Evolutionary conservation across 345 rosid genomes (phyloP).

Genomic region (Eucalyptus lansdowneana): DNA sequence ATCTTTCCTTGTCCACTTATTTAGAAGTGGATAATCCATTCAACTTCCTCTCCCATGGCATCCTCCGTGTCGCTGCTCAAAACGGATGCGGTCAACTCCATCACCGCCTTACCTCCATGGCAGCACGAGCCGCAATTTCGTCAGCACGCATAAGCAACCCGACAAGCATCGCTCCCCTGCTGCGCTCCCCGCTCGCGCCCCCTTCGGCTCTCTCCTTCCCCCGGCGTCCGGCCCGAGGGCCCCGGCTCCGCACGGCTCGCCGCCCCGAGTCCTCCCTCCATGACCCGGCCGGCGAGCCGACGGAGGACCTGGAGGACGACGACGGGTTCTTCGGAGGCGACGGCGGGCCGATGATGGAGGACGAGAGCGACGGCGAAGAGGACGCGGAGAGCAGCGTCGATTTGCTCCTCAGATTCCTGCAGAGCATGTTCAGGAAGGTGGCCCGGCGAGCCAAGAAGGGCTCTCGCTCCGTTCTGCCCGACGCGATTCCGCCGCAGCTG

Average conservation of each 20-base stretch:
- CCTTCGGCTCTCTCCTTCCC: not conserved
- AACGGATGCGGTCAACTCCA: not conserved
- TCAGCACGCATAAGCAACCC: not conserved
- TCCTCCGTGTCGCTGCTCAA: not conserved
- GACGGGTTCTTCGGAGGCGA: conserved; percentile 22
- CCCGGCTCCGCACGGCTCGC: not conserved
- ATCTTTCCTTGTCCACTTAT: not conserved
- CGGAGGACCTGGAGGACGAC: conserved; percentile 20
- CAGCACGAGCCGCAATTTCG: not conserved
- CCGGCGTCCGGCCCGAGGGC: conserved; percentile 8
- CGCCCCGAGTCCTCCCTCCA: conserved; percentile 13
- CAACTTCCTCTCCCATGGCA: not conserved
- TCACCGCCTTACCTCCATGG: not conserved
- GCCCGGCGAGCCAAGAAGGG: conserved; percentile 71
- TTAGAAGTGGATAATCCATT: not conserved
- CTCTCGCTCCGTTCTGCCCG: conserved; percentile 49
- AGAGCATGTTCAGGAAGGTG: conserved; percentile 46
- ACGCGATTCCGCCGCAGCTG: conserved; percentile 51
- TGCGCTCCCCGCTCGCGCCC: not conserved
- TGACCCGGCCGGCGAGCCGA: conserved; percentile 13
- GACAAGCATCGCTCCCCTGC: not conserved
- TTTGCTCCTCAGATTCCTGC: conserved; percentile 52
- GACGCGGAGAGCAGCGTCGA: conserved; percentile 65
- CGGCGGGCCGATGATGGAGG: conserved; percentile 12
- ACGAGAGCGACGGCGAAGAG: conserved; percentile 34